Evolutionary conservation across 495 filamentous ascomycete genomes (phyloP), one percentile per base, ranked within the genome.

Genomic region (Tuber melanosporum): DNA sequence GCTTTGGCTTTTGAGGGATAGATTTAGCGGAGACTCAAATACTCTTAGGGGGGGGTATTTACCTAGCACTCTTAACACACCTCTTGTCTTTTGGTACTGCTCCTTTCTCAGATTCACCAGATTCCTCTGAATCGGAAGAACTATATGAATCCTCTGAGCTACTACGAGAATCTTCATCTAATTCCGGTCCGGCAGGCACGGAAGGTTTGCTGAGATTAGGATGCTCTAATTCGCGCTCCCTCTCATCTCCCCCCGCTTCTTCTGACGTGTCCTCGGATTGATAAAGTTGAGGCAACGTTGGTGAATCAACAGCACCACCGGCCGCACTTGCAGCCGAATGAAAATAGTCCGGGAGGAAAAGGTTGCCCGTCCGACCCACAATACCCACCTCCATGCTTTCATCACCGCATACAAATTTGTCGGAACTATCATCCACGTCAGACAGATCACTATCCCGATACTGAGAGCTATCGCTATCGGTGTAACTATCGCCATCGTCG

Each of bases 401-500:
- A 2, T 83, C 79, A 0, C 78, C 75, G 1, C 73, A 78, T n/a
- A 19, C 22, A n/a, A 81, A 79, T n/a, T 85, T 85, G 1, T 84
- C 81, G 26, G 57, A 66, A 26, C 26, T 26, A 66, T 19, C 57
- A 2, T 14, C 14, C 14, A 84, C 83, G 39, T 84, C 82, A 3
- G 87, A 85, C 19, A 84, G 84, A 69, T 84, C 78, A 14, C 87
- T 76, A 26, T 81, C 83, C 8, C 80, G 77, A 26, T 81, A 83
- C 8, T 81, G 77, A 41, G 43, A 49, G 36, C 76, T 75, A 36
- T 83, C 84, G 19, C 57, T 32, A 49, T 74, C 10, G 52, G 70
- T 57, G 32, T 82, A 83, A 47, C 82, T 79, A 19, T 83, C 83
- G 66, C 80, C 83, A 36, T 84, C 83, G 12, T 82, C 83, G 19